These are phyloP conservation scores for Boletus rubroflammeus DNA, from an alignment of 768 basidiomycete genomes.

Conservation along the genomic window DNA sequence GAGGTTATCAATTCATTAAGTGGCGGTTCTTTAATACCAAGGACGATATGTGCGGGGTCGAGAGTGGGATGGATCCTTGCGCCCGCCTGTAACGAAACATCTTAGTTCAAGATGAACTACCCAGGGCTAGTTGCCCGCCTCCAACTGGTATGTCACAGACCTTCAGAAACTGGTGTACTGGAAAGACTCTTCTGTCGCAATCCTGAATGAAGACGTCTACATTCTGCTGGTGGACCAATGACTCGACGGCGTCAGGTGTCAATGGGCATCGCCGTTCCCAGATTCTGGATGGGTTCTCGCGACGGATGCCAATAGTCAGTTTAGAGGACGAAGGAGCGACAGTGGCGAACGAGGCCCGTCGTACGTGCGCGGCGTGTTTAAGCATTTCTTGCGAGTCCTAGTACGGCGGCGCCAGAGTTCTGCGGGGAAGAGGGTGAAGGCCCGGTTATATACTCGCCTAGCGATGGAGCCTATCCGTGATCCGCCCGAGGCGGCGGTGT, in stretches of 20 bases:
- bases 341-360: constrained; percentile 24
- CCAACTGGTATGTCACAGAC: constrained; percentile 35
- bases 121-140: not conserved
- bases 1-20: constrained; percentile 54
- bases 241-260: constrained; percentile 67
- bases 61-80: constrained; percentile 60
- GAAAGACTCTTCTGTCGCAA: constrained; percentile 73
- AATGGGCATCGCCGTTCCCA: constrained; percentile 89
- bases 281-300: constrained; percentile 74
- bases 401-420: not conserved
- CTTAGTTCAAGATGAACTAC: not conserved
- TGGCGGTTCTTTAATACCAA: constrained; percentile 90
- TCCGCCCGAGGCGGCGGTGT: constrained; percentile 12
- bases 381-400: constrained; percentile 12
- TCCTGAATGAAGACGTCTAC: constrained; percentile 72
- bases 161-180: constrained; percentile 57
- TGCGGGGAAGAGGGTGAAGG: not conserved
- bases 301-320: constrained; percentile 55
- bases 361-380: constrained; percentile 17
- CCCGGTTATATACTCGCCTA: constrained; percentile 7
- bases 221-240: constrained; percentile 52
- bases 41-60: constrained; percentile 62
- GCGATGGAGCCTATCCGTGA: not conserved
- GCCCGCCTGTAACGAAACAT: constrained; percentile 58
- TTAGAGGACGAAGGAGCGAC: constrained; percentile 20